These are phyloP conservation scores for Cystobasidium tubakii DNA, from an alignment of 768 basidiomycete species.

Conservation along the genomic window DNA sequence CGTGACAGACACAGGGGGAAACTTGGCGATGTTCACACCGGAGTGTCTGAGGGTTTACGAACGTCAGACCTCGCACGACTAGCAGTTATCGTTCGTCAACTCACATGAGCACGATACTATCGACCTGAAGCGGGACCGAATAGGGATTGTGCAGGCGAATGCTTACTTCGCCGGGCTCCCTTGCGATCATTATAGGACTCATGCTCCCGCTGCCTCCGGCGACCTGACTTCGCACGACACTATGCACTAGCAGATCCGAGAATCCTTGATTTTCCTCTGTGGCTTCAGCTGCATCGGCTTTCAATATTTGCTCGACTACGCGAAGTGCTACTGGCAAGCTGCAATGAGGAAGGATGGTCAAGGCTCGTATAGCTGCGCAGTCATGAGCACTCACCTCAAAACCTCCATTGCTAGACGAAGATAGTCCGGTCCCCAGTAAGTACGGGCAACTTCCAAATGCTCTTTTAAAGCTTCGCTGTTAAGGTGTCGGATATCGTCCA, in stretches of 20 bases:
- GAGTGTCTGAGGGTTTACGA: constrained; percentile 59
- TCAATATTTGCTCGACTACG: not conserved
- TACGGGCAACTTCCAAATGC: not conserved
- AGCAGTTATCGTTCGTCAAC: constrained; percentile 36
- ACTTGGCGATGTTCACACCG: constrained; percentile 68
- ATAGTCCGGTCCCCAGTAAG: constrained; percentile 76
- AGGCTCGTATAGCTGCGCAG: not conserved
- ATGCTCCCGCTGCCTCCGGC: constrained; percentile 33
- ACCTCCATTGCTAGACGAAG: constrained; percentile 65
- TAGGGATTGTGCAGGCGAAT: constrained; percentile 85
- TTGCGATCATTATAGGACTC: constrained; percentile 67
- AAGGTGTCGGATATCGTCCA: not conserved
- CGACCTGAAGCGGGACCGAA: constrained; percentile 82
- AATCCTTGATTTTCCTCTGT: not conserved
- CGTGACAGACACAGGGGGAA: constrained; percentile 57
- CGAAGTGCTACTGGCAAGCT: not conserved
- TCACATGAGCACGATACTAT: constrained; percentile 73
- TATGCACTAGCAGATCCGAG: not conserved
- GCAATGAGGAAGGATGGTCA: not conserved
- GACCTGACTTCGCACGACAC: not conserved
- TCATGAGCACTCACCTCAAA: not conserved
- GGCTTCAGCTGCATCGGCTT: not conserved
- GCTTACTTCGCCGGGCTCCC: constrained; percentile 73
- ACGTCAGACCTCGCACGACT: not conserved
- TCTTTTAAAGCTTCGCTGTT: not conserved